Conservation (phyloP, 2,329 filamentous ascomycete species). For the Penicillium sumatraense region DNA sequence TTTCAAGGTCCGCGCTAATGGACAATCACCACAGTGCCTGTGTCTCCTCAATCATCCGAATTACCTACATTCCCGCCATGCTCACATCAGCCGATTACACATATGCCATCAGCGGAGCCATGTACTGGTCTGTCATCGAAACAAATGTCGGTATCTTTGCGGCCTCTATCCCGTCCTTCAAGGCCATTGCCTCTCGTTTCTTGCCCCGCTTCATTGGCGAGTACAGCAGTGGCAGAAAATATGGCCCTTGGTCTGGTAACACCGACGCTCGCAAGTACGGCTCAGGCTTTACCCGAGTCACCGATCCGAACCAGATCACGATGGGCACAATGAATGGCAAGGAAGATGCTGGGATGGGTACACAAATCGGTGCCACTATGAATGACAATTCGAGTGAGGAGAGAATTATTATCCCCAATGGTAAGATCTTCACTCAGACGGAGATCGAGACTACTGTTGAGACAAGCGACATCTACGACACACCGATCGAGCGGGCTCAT, state of each 20-base stretch:
- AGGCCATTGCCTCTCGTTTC: constrained; percentile 46
- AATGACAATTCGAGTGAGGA: constrained; percentile 32
- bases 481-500: constrained; percentile 18
- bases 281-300: constrained; percentile 35
- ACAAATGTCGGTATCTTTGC: constrained; percentile 50
- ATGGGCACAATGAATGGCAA: constrained; percentile 23
- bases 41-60: constrained; percentile 53
- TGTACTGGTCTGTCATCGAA: constrained; percentile 53
- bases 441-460: constrained; percentile 39
- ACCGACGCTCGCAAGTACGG: constrained; percentile 22
- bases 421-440: constrained; percentile 37
- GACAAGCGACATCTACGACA: constrained; percentile 12
- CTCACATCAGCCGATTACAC: constrained; percentile 42
- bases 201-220: constrained; percentile 47
- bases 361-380: constrained; percentile 24
- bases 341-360: constrained; percentile 24
- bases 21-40: constrained; percentile 41
- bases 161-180: constrained; percentile 48
- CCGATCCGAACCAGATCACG: constrained; percentile 24
- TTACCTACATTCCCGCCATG: constrained; percentile 52
- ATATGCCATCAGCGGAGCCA: constrained; percentile 45
- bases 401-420: constrained; percentile 34
- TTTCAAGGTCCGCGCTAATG: not conserved
- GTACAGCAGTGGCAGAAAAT: constrained; percentile 32
- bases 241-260: constrained; percentile 28